Percentiles rank a stretch among this genome's conserved stretches.
Conservation (phyloP, 192 early-diverging fungal species). For the Umbelopsis sp. region DNA sequence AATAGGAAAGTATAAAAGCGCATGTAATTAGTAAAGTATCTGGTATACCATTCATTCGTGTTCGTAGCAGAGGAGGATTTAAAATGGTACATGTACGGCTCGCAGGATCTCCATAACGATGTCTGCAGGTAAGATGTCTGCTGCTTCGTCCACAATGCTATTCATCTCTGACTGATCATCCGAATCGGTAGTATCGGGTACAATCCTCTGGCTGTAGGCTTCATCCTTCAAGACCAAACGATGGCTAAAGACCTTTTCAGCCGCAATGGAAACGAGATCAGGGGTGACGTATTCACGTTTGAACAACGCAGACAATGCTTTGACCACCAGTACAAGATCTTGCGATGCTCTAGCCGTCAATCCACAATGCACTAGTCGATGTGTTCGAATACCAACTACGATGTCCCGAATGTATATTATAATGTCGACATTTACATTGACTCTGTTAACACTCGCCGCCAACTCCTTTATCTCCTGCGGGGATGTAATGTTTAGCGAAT, state of each 20-base stretch:
- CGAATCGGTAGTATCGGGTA: background rate
- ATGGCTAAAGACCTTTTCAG: constrained; percentile 60
- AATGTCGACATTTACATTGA: constrained; percentile 55
- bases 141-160: background rate
- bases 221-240: constrained; percentile 32
- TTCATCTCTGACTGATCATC: background rate
- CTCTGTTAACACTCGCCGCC: constrained; percentile 37
- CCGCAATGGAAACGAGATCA: constrained; percentile 52
- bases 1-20: background rate
- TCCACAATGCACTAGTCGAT: constrained; percentile 53
- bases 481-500: background rate
- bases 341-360: constrained; percentile 52
- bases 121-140: constrained; percentile 19
- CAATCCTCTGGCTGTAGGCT: background rate
- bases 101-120: constrained; percentile 34
- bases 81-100: constrained; percentile 31
- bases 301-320: constrained; percentile 54
- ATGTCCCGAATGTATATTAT: constrained; percentile 59
- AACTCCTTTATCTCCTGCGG: constrained; percentile 51
- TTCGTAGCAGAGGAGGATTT: background rate
- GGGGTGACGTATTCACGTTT: constrained; percentile 54
- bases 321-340: constrained; percentile 52
- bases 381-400: constrained; percentile 58
- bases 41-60: background rate
- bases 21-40: background rate